A percentile compares a stretch with the other conserved stretches of the same genome.
phyloP scores from a whole-genome alignment of 352 stramenopile genomes.

The Pythium scleroteichum region DNA sequence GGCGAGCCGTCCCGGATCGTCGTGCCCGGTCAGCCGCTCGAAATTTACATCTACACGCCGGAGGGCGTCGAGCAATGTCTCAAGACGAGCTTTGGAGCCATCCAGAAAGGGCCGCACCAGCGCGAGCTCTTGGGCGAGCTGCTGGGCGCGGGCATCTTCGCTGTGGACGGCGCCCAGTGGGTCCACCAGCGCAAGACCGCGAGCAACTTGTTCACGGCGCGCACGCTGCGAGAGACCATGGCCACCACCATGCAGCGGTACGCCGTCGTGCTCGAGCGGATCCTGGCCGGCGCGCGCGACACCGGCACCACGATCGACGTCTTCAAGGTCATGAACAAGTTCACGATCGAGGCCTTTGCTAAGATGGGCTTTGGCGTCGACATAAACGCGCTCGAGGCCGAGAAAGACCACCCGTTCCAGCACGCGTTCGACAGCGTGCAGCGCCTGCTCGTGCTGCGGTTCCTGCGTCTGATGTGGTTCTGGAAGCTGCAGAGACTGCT shows the following conservation, averaged over 20 bases:
- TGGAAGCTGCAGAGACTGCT: constrained; percentile 49
- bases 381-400: constrained; percentile 41
- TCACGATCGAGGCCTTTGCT: constrained; percentile 55
- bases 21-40: constrained; percentile 34
- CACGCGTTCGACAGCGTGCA: constrained; percentile 43
- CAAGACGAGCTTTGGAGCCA: constrained; percentile 70
- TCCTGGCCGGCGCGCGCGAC: constrained; percentile 16
- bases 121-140: constrained; percentile 33
- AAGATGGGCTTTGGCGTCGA: constrained; percentile 58
- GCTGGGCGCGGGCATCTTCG: constrained; percentile 54
- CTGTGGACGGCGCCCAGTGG: constrained; percentile 48
- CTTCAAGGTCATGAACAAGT: constrained; percentile 43
- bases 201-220: constrained; percentile 53
- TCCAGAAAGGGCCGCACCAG: constrained; percentile 51
- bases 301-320: constrained; percentile 34
- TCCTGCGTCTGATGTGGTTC: constrained; percentile 38
- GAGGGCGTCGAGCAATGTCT: constrained; percentile 50
- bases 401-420: constrained; percentile 56
- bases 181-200: constrained; percentile 54
- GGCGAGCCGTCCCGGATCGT: constrained; percentile 39
- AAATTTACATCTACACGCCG: constrained; percentile 42
- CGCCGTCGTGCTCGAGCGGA: constrained; percentile 24
- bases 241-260: constrained; percentile 21
- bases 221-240: constrained; percentile 48
- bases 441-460: constrained; percentile 29